Conservation (phyloP, 768 basidiomycete genomes). For the Xerocomellus amylosporus region DNA sequence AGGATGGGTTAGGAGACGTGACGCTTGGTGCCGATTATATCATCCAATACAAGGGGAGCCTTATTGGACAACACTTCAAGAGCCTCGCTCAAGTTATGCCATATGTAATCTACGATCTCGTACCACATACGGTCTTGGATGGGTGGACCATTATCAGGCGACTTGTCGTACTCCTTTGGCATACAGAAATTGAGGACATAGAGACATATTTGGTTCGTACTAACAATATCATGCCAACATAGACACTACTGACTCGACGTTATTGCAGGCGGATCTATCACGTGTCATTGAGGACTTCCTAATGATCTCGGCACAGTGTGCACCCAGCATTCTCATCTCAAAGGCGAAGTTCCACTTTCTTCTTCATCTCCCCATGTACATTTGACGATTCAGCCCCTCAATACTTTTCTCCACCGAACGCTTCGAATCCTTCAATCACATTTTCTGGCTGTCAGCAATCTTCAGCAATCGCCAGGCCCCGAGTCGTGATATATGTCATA, state of each 20-base stretch:
- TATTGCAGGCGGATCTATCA: too few species aligned
- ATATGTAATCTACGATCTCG: conserved; percentile 33
- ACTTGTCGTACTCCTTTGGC: not conserved
- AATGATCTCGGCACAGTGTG: too few species aligned
- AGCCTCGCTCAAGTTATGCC: conserved; percentile 33
- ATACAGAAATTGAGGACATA: not conserved
- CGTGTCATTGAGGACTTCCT: too few species aligned
- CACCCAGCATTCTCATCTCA: too few species aligned
- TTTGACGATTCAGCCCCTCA: conserved; percentile 26
- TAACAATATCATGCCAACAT: too few species aligned
- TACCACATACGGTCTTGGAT: not conserved
- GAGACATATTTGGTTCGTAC: too few species aligned
- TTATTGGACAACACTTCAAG: conserved; percentile 36
- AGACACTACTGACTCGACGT: too few species aligned
- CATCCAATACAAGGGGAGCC: not conserved
- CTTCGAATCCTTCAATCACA: conserved; percentile 26
- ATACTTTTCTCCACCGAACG: conserved; percentile 28
- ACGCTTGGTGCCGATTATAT: too few species aligned
- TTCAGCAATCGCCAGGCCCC: too few species aligned
- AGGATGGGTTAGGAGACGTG: too few species aligned
- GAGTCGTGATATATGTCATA: too few species aligned
- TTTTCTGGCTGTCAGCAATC: conserved; percentile 11
- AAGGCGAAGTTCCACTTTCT: conserved; percentile 20
- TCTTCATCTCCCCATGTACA: conserved; percentile 23
- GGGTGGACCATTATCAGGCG: not conserved